These are phyloP conservation scores for Pouteria campechiana DNA, from an alignment of 179 eudicot species.

Conservation along the genomic window DNA sequence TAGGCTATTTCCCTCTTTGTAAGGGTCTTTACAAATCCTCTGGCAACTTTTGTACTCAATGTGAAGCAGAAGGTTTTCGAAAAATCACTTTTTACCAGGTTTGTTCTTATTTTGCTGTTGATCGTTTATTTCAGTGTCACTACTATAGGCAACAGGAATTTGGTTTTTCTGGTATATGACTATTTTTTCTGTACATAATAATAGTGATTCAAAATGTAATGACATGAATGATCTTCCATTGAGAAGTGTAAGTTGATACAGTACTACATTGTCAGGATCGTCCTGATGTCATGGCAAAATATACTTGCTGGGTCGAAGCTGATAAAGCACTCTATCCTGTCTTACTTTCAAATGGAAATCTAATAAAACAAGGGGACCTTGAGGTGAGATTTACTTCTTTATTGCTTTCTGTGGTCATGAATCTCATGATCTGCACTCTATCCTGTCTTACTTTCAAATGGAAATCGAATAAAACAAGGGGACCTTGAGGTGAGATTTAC, in stretches of 20 bases:
- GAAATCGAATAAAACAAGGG: conserved; percentile 93
- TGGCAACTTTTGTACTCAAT: conserved; percentile 92
- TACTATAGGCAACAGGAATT: neutral
- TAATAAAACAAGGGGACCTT: conserved; percentile 81
- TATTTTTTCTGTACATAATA: neutral
- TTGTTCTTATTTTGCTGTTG: neutral
- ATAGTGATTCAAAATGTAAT: too few relatives aligned
- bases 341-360: conserved; percentile 90
- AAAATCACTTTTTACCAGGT: conserved; percentile 96
- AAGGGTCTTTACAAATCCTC: conserved; percentile 96
- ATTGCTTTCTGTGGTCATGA: too few relatives aligned
- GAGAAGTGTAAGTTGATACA: conserved; percentile 5
- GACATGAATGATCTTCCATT: too few relatives aligned
- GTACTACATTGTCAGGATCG: conserved; percentile 48
- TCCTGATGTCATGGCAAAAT: conserved; percentile 98
- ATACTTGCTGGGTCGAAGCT: conserved; percentile 88
- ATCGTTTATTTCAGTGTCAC: too few relatives aligned
- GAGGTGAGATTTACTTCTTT: conserved; percentile 35
- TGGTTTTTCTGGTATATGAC: neutral
- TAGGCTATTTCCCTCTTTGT: too few relatives aligned
- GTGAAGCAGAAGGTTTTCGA: conserved; percentile 99
- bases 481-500: conserved; percentile 57
- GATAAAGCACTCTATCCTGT: conserved; percentile 87
- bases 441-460: conserved; percentile 87
- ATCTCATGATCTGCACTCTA: too few relatives aligned